These are phyloP conservation scores for Nicotiana noctiflora DNA, from an alignment of 257 asterid genomes.

Conservation along the genomic window DNA sequence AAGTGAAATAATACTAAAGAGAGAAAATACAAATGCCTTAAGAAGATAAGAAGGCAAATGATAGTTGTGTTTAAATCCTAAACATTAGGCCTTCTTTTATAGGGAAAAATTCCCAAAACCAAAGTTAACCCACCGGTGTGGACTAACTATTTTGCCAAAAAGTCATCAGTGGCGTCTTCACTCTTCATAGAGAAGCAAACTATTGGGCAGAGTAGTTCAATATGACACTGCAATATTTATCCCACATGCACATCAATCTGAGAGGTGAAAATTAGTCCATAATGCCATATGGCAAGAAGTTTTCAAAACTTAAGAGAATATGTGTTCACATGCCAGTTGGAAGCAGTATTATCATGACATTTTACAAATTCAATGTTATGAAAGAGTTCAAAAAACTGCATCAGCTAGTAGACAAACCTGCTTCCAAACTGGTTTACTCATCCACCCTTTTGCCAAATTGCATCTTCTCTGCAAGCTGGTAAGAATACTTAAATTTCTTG, in stretches of 20 bases:
- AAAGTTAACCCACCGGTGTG: too few species aligned
- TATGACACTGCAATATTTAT: not conserved
- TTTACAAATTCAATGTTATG: not conserved
- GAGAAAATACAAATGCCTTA: too few species aligned
- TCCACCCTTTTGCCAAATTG: slow-evolving; percentile 77
- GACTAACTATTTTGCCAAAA: too few species aligned
- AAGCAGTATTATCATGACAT: not conserved
- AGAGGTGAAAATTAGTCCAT: not conserved
- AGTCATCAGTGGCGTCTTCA: too few species aligned
- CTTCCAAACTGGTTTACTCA: slow-evolving; percentile 90
- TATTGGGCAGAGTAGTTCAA: not conserved
- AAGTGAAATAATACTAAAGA: too few species aligned
- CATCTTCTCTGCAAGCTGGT: slow-evolving; percentile 91
- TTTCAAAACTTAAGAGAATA: not conserved
- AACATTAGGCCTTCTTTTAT: too few species aligned
- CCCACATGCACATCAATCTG: not conserved
- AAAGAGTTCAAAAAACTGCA: not conserved
- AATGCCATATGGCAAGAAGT: not conserved
- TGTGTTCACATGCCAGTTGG: slow-evolving; percentile 10
- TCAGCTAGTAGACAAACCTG: slow-evolving; percentile 41
- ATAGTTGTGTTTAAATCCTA: too few species aligned
- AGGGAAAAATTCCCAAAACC: too few species aligned
- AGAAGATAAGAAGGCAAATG: too few species aligned
- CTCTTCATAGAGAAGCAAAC: not conserved
- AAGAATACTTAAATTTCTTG: slow-evolving; percentile 27